Conservation (phyloP, 192 early-diverging fungal genomes). For the Entomortierella chlamydospora region DNA sequence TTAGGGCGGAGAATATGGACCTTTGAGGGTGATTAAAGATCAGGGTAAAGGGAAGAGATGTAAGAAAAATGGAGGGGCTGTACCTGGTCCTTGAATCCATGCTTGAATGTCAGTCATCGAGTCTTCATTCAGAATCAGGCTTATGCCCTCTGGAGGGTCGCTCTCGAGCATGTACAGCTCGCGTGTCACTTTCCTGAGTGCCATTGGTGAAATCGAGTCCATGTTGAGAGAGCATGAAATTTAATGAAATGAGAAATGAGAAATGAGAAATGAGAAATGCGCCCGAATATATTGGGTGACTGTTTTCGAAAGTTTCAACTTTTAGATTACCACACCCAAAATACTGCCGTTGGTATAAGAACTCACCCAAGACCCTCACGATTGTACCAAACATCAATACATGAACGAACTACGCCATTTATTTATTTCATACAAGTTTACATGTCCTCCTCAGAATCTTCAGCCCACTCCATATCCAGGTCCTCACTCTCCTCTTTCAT, state of each 20-base stretch:
- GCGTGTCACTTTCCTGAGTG: conserved; percentile 64
- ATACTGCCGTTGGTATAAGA: no score
- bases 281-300: no score
- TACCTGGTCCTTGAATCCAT: conserved; percentile 84
- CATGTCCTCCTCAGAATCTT: conserved; percentile 62
- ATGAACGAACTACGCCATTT: no score
- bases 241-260: no score
- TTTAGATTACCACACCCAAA: no score
- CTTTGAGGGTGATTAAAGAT: no score
- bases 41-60: no score
- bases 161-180: conserved; percentile 68
- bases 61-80: background rate
- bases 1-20: background rate
- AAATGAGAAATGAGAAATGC: no score
- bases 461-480: conserved; percentile 84
- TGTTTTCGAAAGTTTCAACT: no score
- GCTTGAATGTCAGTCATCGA: conserved; percentile 86
- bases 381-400: no score
- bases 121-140: conserved; percentile 75
- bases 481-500: conserved; percentile 86
- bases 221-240: conserved; percentile 17
- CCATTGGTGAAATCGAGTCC: conserved; percentile 57
- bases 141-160: conserved; percentile 87
- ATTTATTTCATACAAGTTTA: no score
- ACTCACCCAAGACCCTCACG: no score